phyloP scores from a whole-genome alignment of 768 basidiomycete genomes.

The Mycena pura region DNA sequence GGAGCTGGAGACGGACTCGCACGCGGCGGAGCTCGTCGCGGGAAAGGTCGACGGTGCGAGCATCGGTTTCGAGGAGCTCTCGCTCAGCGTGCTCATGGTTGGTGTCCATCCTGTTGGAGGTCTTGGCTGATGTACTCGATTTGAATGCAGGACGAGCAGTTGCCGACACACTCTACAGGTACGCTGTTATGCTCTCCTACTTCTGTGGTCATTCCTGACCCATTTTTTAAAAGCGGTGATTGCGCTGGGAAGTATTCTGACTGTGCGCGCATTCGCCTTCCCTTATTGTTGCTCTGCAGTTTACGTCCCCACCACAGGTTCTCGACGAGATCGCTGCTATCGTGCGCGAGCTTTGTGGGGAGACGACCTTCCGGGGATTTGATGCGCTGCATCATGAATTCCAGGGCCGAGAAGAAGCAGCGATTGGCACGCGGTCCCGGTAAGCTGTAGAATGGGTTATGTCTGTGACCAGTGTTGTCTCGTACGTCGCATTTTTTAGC shows the following conservation, averaged over 20 bases:
- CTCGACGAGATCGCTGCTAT: slow-evolving; percentile 49
- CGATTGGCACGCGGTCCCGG: slow-evolving; percentile 26
- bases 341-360: slow-evolving; percentile 48
- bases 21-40: slow-evolving; percentile 31
- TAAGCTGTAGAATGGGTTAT: neutral
- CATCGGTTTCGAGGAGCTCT: slow-evolving; percentile 50
- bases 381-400: slow-evolving; percentile 44
- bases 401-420: slow-evolving; percentile 45
- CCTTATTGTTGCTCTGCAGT: neutral
- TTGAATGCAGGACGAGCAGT: slow-evolving; percentile 43
- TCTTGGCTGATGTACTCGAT: neutral
- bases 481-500: too few relatives aligned
- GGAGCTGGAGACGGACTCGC: slow-evolving; percentile 22
- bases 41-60: slow-evolving; percentile 48
- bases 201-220: neutral
- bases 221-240: slow-evolving; percentile 39
- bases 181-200: neutral
- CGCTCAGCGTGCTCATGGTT: slow-evolving; percentile 47
- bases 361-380: slow-evolving; percentile 48
- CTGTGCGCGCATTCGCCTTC: slow-evolving; percentile 33
- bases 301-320: slow-evolving; percentile 32
- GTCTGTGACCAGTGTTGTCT: neutral
- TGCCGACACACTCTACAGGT: slow-evolving; percentile 53
- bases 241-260: slow-evolving; percentile 47
- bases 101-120: slow-evolving; percentile 4